Percentiles rank a stretch among this genome's conserved stretches.
These are phyloP conservation scores for Mortierella sp. DNA, from an alignment of 371 early-diverging fungal genomes.

Conservation along the genomic window DNA sequence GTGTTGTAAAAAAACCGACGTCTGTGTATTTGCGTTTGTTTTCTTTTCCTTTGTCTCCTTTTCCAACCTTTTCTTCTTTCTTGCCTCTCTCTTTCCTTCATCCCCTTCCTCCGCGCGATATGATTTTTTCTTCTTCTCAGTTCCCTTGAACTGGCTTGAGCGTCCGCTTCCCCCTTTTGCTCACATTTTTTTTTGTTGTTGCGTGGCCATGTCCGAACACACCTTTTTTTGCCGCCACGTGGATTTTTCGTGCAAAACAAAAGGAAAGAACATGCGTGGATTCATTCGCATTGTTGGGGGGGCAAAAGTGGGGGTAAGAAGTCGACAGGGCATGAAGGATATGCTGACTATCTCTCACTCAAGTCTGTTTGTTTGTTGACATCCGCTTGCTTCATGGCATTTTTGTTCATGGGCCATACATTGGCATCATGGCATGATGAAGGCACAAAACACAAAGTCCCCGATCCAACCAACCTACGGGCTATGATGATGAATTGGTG, in stretches of 20 bases:
- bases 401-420: neutral
- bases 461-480: neutral
- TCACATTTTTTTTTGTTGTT: neutral
- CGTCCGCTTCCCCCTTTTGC: neutral
- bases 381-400: too few species aligned
- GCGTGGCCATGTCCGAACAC: neutral
- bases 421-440: neutral
- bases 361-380: neutral
- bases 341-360: neutral
- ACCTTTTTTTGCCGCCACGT: neutral
- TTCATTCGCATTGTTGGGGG: slow-evolving; percentile 4
- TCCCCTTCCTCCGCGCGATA: neutral
- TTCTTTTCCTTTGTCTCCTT: neutral
- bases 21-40: neutral
- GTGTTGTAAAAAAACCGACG: neutral
- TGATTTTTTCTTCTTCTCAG: neutral
- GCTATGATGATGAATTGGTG: neutral
- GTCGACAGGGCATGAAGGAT: neutral
- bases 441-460: neutral
- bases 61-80: neutral
- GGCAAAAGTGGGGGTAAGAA: neutral
- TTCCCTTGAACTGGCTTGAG: slow-evolving; percentile 10
- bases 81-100: neutral
- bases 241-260: neutral
- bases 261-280: neutral